Percentiles rank a stretch among this genome's conserved stretches.
These are phyloP conservation scores for Neurospora sp. DNA, from an alignment of 2,329 filamentous ascomycete species.

Conservation along the genomic window DNA sequence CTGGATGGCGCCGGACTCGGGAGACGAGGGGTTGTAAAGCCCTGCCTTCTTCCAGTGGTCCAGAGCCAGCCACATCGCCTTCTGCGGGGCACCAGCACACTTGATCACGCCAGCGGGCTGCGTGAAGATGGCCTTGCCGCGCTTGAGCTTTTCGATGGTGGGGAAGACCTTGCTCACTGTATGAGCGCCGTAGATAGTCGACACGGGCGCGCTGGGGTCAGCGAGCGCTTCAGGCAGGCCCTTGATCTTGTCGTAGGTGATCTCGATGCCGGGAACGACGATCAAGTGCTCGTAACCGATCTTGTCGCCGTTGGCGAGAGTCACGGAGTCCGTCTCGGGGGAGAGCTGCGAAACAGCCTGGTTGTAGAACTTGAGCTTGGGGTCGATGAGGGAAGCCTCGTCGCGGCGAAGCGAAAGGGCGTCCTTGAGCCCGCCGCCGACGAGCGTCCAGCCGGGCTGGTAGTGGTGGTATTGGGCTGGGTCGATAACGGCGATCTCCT, in stretches of 20 bases:
- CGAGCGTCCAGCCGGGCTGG: constrained; percentile 60
- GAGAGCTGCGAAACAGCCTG: constrained; percentile 37
- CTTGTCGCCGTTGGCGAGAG: constrained; percentile 43
- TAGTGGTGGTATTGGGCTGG: constrained; percentile 56
- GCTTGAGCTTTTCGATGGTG: constrained; percentile 35
- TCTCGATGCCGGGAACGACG: constrained; percentile 46
- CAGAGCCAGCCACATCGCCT: constrained; percentile 52
- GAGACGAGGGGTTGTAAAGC: constrained; percentile 33
- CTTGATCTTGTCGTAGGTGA: constrained; percentile 41
- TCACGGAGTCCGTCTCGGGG: constrained; percentile 47
- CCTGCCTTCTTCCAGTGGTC: constrained; percentile 47
- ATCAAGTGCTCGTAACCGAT: constrained; percentile 55
- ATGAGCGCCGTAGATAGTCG: constrained; percentile 45
- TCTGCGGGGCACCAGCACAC: constrained; percentile 52
- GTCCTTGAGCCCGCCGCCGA: constrained; percentile 54
- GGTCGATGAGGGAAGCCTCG: constrained; percentile 40
- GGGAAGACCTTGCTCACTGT: constrained; percentile 42
- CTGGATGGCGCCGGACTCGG: constrained; percentile 31
- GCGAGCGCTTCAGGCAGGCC: constrained; percentile 47
- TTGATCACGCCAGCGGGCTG: constrained; percentile 49
- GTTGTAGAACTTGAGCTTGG: constrained; percentile 53
- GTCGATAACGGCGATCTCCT: constrained; percentile 56
- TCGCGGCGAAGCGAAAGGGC: constrained; percentile 47
- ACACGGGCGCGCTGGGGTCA: constrained; percentile 36
- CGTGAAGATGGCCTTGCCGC: constrained; percentile 47